Percentiles rank a stretch among this genome's conserved stretches.
Conservation (phyloP, 345 rosid species). For the Eucalyptus sp. region DNA sequence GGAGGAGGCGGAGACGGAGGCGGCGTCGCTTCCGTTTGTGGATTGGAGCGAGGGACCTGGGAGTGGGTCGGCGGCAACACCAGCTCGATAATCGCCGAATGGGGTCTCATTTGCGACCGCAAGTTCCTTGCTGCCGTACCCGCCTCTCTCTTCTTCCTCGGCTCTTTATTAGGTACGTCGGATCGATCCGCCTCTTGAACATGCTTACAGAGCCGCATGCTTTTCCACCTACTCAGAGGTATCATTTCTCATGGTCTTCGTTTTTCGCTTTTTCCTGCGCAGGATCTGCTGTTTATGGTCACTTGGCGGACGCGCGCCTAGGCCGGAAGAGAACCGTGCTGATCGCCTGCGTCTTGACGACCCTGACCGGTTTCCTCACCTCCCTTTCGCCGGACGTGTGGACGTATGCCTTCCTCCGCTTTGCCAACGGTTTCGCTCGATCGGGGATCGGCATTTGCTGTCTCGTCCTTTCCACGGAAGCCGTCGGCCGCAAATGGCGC, state of each 20-base stretch:
- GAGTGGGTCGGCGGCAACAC: conserved; percentile 49
- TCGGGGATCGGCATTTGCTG: conserved; percentile 64
- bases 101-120: conserved; percentile 56
- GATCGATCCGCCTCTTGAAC: neutral
- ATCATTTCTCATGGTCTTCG: neutral
- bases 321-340: conserved; percentile 52
- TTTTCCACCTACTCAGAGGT: neutral
- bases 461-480: conserved; percentile 61
- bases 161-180: conserved; percentile 50
- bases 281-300: conserved; percentile 56
- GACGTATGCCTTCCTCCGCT: conserved; percentile 58
- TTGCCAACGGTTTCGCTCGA: conserved; percentile 40
- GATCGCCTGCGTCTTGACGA: conserved; percentile 36
- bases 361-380: conserved; percentile 39
- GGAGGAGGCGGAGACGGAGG: neutral
- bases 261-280: neutral
- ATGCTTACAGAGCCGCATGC: neutral
- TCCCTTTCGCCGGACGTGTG: conserved; percentile 65
- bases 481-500: conserved; percentile 62
- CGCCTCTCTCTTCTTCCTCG: conserved; percentile 61
- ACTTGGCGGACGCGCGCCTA: conserved; percentile 41
- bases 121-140: conserved; percentile 68
- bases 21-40: conserved; percentile 22
- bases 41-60: conserved; percentile 41
- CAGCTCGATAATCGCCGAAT: conserved; percentile 47